phyloP scores from a whole-genome alignment of 228 moss, liverwort and hornwort species.

The Sphagnum magellanicum region DNA sequence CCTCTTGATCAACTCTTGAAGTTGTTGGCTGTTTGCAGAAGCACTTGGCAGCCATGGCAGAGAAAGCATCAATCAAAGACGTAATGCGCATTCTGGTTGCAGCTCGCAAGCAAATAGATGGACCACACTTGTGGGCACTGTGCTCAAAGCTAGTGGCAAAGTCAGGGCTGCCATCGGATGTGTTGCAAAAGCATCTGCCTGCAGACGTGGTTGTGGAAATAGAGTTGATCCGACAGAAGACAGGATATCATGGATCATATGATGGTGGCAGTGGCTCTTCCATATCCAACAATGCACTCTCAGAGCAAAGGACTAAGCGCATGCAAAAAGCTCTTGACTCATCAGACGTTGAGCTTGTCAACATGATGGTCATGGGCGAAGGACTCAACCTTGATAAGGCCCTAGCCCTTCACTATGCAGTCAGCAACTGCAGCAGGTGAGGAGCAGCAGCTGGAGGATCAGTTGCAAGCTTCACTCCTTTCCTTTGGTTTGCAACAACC shows the following conservation, averaged over 20 bases:
- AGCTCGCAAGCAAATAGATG: conserved; percentile 6
- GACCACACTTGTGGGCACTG: conserved; percentile 5
- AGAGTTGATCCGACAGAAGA: conserved; percentile 7
- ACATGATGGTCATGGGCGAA: conserved; percentile 10
- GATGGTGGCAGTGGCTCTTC: not conserved
- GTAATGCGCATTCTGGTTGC: conserved; percentile 10
- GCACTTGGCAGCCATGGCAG: not conserved
- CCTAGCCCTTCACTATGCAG: conserved; percentile 8
- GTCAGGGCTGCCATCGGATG: conserved; percentile 5
- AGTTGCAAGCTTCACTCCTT: too few relatives aligned
- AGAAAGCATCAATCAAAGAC: conserved; percentile 8
- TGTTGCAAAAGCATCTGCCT: conserved; percentile 6
- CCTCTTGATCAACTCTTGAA: not conserved
- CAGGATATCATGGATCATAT: not conserved
- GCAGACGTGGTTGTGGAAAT: conserved; percentile 6
- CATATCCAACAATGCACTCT: not conserved
- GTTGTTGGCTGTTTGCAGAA: too few relatives aligned
- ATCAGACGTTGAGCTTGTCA: conserved; percentile 9
- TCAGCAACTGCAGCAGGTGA: conserved; percentile 5
- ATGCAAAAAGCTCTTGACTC: conserved; percentile 10
- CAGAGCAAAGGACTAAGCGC: conserved; percentile 3
- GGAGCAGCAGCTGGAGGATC: not conserved
- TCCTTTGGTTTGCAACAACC: too few relatives aligned
- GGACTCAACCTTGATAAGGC: conserved; percentile 11
- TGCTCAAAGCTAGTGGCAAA: conserved; percentile 11